Evolutionary conservation across 768 basidiomycete genomes (phyloP), one percentile per base, ranked within the genome.

Genomic region (Termitomyces sp.): DNA sequence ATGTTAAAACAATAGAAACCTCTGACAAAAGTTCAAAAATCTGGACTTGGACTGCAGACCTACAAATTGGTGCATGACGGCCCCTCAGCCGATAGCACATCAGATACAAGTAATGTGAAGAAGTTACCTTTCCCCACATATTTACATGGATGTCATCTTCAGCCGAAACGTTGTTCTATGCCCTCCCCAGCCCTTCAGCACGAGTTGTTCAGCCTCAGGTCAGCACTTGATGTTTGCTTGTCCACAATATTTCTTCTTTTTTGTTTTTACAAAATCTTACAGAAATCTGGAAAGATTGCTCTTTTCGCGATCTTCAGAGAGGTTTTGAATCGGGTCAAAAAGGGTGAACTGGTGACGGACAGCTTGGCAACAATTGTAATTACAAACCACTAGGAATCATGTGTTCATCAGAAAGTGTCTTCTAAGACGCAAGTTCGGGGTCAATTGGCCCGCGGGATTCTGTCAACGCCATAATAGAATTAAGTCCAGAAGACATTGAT

Each of bases 151-250:
- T 53, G 13, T 13, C 13, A 46, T 27, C 13, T 2, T n/a, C 31
- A 36, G 24, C 14, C 4, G 87, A 88, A 65, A 91, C 89, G 0
- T 64, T 92, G 0, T 83, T 94, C 66, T 93, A 83, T 66, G 85
- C 87, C 2, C 78, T 88, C 32, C 88, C 90, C 0, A 87, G 85
- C 63, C 90, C 90, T 0, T 93, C 90, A 0, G 90, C 86, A 0
- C 76, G 83, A 8, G 88, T 92, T 0, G 82, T 84, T 13, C 71
- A 76, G n/a, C 86, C 87, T 63, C 87, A 90, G 73, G 90, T 88
- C 31, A 55, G 78, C 16, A 20, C 37, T 32, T 20, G 7, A 29
- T 8, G 20, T 20, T 14, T 43, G 26, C 39, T 2, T 7, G 13
- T 2, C 22, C 20, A 2, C 1, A n/a, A 27, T 27, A 7, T 14